Conservation (phyloP, 2,329 filamentous ascomycete genomes). For the Talaromyces sp. region DNA sequence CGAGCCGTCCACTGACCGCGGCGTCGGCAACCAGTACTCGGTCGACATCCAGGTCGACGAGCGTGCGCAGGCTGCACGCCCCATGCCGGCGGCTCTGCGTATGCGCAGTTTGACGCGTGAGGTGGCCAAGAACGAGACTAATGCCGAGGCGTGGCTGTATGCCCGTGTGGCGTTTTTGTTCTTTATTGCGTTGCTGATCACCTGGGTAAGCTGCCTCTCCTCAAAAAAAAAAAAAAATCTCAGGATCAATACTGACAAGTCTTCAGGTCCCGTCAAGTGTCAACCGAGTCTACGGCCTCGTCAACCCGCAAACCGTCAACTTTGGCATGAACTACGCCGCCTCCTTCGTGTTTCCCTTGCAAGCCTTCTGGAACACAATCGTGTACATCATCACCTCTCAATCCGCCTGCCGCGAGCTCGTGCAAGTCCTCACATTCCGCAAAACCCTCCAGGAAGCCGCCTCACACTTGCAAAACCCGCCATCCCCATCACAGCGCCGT, state of each 20-base stretch:
- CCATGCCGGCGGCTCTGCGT: slow-evolving; percentile 32
- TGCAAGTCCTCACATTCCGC: background rate
- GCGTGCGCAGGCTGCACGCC: slow-evolving; percentile 34
- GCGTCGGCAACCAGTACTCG: slow-evolving; percentile 3
- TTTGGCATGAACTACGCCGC: slow-evolving; percentile 61
- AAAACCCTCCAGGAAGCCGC: background rate
- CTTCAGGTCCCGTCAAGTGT: slow-evolving; percentile 58
- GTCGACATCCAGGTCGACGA: slow-evolving; percentile 30
- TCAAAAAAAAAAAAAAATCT: background rate
- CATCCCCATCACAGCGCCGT: slow-evolving; percentile 5
- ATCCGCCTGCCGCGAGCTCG: slow-evolving; percentile 7
- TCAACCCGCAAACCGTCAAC: slow-evolving; percentile 47
- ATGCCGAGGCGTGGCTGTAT: slow-evolving; percentile 26
- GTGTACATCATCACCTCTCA: slow-evolving; percentile 66
- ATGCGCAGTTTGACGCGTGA: slow-evolving; percentile 10
- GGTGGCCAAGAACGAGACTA: slow-evolving; percentile 19
- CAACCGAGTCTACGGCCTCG: slow-evolving; percentile 66
- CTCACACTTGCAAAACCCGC: background rate
- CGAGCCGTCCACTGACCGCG: background rate
- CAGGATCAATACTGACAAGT: background rate
- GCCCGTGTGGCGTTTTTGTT: slow-evolving; percentile 25
- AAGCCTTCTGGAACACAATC: slow-evolving; percentile 74
- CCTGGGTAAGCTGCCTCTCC: slow-evolving; percentile 22
- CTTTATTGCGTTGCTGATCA: slow-evolving; percentile 28
- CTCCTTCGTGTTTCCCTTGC: slow-evolving; percentile 67